Conservation (phyloP, 1,284 basidiomycete genomes). For the Inonotus obliquus region DNA sequence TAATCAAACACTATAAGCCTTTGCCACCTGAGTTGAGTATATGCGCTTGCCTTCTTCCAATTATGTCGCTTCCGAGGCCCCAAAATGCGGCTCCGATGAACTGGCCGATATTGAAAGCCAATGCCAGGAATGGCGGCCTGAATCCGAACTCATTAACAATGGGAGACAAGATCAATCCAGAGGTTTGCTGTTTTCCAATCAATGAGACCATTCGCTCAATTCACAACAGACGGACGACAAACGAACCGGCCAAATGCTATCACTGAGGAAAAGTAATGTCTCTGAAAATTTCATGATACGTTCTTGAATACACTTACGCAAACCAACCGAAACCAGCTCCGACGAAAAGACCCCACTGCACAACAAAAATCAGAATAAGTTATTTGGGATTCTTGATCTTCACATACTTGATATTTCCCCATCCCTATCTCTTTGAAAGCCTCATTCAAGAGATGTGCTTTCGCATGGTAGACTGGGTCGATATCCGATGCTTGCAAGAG, state of each 20-base stretch:
- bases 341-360: slow-evolving; percentile 51
- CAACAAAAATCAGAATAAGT: not conserved
- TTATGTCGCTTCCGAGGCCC: slow-evolving; percentile 55
- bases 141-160: slow-evolving; percentile 55
- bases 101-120: slow-evolving; percentile 57
- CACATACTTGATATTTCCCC: slow-evolving; percentile 60
- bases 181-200: slow-evolving; percentile 36
- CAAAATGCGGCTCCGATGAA: slow-evolving; percentile 65
- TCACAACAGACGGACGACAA: slow-evolving; percentile 4
- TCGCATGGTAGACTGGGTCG: slow-evolving; percentile 61
- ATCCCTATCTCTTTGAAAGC: slow-evolving; percentile 70
- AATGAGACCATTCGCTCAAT: not conserved
- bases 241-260: slow-evolving; percentile 46
- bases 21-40: slow-evolving; percentile 12
- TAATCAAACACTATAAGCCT: slow-evolving; percentile 29
- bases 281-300: not conserved
- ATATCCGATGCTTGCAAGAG: slow-evolving; percentile 44
- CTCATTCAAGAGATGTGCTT: slow-evolving; percentile 57
- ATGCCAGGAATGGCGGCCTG: slow-evolving; percentile 49
- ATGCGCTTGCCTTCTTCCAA: slow-evolving; percentile 47
- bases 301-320: slow-evolving; percentile 40
- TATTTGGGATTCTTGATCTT: not conserved
- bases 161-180: slow-evolving; percentile 52
- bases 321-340: slow-evolving; percentile 70
- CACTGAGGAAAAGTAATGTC: slow-evolving; percentile 26